Evolutionary conservation across 306 rosid genomes (phyloP).

Genomic region (Begonia loranthoides): DNA sequence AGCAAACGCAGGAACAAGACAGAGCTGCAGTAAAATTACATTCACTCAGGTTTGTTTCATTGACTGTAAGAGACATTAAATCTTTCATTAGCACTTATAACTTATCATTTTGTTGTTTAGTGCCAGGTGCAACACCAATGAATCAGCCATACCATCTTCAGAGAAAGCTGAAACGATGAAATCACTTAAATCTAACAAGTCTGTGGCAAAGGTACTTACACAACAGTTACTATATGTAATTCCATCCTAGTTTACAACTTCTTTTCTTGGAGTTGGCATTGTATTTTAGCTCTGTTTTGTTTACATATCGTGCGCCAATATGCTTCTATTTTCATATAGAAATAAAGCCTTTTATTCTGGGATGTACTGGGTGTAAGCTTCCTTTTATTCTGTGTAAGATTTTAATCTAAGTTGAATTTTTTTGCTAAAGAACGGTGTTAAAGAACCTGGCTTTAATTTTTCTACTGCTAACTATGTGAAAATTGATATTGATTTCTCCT

Average conservation of each 20-base stretch:
- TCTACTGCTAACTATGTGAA: too few species aligned
- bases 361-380: too few species aligned
- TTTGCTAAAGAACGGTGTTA: too few species aligned
- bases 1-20: conserved; percentile 72
- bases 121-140: conserved; percentile 23
- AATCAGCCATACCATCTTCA: conserved; percentile 26
- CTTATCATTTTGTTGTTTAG: conserved; percentile 17
- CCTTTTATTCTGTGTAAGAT: too few species aligned
- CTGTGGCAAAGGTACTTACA: conserved; percentile 33
- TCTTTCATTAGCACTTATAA: conserved; percentile 8
- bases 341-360: too few species aligned
- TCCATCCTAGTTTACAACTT: not conserved
- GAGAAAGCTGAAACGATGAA: conserved; percentile 45
- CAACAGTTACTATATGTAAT: not conserved
- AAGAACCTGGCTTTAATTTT: too few species aligned
- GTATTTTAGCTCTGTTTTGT: too few species aligned
- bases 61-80: conserved; percentile 4
- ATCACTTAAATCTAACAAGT: conserved; percentile 51
- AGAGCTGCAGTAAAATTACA: conserved; percentile 50
- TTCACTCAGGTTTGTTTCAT: conserved; percentile 59
- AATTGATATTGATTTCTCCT: too few species aligned
- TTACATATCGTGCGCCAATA: not conserved
- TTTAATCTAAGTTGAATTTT: too few species aligned
- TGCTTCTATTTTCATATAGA: not conserved
- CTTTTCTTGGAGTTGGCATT: not conserved